Evolutionary conservation across 2,329 filamentous ascomycete species (phyloP).

Genomic region (Aspergillus candidus): DNA sequence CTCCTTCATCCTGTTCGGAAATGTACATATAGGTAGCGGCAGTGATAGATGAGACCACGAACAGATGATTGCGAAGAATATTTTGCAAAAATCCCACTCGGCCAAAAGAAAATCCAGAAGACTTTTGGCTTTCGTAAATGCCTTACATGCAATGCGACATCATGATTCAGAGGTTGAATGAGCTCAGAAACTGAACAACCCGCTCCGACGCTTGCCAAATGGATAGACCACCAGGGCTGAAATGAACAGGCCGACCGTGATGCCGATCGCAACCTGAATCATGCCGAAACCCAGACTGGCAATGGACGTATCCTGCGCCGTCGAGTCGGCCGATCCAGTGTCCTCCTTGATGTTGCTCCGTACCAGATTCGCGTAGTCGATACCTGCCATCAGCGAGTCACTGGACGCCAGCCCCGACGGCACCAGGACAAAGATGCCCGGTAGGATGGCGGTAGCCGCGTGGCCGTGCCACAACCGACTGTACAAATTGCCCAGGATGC

Average conservation of each 20-base stretch:
- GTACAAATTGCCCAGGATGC: slow-evolving; percentile 71
- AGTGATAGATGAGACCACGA: too few relatives aligned
- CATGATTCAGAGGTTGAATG: too few relatives aligned
- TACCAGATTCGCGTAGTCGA: slow-evolving; percentile 51
- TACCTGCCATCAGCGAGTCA: slow-evolving; percentile 50
- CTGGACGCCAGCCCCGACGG: slow-evolving; percentile 53
- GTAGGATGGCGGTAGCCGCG: slow-evolving; percentile 75
- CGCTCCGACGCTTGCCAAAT: slow-evolving; percentile 41
- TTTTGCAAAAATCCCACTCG: too few relatives aligned
- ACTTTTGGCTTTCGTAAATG: too few relatives aligned
- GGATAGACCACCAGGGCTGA: slow-evolving; percentile 44
- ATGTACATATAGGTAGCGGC: too few relatives aligned
- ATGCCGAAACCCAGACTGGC: slow-evolving; percentile 36
- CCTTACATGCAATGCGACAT: too few relatives aligned
- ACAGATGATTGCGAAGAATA: too few relatives aligned
- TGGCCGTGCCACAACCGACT: slow-evolving; percentile 65
- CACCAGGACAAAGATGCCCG: slow-evolving; percentile 70
- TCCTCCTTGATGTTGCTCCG: slow-evolving; percentile 18
- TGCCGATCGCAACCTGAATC: slow-evolving; percentile 43
- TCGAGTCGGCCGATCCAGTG: slow-evolving; percentile 3
- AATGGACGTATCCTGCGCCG: slow-evolving; percentile 15
- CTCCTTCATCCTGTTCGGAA: too few relatives aligned
- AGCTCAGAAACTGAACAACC: slow-evolving; percentile 39
- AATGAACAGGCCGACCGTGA: slow-evolving; percentile 43
- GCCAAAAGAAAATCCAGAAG: too few relatives aligned